A percentile compares a stretch with the other conserved stretches of the same genome.
These are phyloP conservation scores for Colletotrichum sp. DNA, from an alignment of 2,329 filamentous ascomycete species.

Conservation along the genomic window DNA sequence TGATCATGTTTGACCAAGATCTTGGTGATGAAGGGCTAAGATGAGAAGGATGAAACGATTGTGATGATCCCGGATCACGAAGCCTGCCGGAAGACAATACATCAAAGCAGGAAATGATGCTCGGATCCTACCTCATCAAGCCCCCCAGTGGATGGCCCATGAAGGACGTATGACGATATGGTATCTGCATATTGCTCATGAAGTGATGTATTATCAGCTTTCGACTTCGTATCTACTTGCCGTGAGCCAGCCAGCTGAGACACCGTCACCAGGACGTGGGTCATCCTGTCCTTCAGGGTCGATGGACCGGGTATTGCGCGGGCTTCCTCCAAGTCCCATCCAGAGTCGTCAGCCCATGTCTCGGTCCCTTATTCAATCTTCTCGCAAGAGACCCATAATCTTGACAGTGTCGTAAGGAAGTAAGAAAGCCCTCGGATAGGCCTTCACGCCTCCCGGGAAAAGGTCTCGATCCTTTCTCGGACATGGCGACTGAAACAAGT, in stretches of 20 bases:
- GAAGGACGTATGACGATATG: not conserved
- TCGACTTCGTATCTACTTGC: not conserved
- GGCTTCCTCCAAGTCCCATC: not conserved
- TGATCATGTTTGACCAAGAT: constrained; percentile 8
- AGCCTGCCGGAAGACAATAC: not conserved
- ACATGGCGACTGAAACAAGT: constrained; percentile 5
- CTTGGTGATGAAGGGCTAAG: not conserved
- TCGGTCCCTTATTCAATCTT: not conserved
- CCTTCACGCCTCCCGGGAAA: not conserved
- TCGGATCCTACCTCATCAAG: not conserved
- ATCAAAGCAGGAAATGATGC: not conserved
- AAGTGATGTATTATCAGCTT: not conserved
- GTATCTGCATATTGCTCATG: not conserved
- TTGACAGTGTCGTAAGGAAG: not conserved
- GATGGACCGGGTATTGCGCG: not conserved
- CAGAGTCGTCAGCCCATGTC: not conserved
- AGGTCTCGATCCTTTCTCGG: not conserved
- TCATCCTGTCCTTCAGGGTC: not conserved
- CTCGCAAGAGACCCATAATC: not conserved
- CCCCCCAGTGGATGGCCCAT: not conserved
- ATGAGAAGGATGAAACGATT: not conserved
- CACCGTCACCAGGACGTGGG: constrained; percentile 11
- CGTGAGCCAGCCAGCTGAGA: not conserved
- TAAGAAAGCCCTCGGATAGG: not conserved
- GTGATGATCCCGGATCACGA: not conserved